Evolutionary conservation across 1,284 basidiomycete genomes (phyloP).

Genomic region (Apiotrichum porosum): DNA sequence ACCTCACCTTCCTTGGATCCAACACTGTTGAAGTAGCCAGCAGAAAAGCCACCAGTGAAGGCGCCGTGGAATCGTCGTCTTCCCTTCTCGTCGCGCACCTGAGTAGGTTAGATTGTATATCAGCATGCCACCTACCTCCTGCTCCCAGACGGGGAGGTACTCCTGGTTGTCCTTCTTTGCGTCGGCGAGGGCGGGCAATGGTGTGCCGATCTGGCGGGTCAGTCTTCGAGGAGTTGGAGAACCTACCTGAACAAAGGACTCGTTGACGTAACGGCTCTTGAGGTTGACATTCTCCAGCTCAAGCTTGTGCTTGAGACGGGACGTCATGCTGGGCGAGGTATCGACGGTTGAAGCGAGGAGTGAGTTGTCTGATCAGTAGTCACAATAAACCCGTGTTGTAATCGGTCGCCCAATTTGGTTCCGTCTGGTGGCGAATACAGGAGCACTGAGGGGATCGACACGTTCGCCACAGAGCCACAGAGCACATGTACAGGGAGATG

Average conservation of each 20-base stretch:
- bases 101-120: constrained; percentile 4
- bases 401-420: too few relatives aligned
- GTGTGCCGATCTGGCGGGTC: constrained; percentile 73
- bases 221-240: not conserved
- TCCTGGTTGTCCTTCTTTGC: constrained; percentile 79
- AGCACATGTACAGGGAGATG: too few relatives aligned
- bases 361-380: too few relatives aligned
- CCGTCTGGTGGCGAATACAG: not conserved
- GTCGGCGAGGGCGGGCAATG: constrained; percentile 80
- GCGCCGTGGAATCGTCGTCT: constrained; percentile 88
- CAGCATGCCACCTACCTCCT: constrained; percentile 61
- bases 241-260: constrained; percentile 79
- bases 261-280: constrained; percentile 70
- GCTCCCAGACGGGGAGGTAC: constrained; percentile 95
- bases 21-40: constrained; percentile 94
- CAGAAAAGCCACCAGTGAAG: constrained; percentile 96
- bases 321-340: constrained; percentile 51
- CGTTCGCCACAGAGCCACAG: too few relatives aligned
- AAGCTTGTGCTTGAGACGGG: constrained; percentile 59
- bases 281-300: constrained; percentile 70
- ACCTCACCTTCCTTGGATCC: constrained; percentile 89
- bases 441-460: too few relatives aligned
- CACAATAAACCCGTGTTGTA: too few relatives aligned
- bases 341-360: too few relatives aligned
- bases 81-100: constrained; percentile 93